phyloP scores from a whole-genome alignment of 1,284 basidiomycete species.

The Trichosporon faecale region DNA sequence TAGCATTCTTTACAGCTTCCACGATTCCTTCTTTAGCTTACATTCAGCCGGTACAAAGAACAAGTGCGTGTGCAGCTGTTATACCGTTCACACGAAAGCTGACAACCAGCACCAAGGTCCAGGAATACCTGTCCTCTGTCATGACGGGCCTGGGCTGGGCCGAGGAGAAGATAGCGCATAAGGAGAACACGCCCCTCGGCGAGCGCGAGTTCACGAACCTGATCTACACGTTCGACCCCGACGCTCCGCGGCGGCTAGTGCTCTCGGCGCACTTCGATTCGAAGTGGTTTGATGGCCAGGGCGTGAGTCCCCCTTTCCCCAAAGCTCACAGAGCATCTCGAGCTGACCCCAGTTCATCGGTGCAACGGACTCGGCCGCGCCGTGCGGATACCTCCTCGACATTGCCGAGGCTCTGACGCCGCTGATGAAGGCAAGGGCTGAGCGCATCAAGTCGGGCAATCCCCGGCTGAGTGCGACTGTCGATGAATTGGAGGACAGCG shows the following conservation, averaged over 20 bases:
- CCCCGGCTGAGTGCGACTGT: constrained; percentile 37
- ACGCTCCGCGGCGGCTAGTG: constrained; percentile 76
- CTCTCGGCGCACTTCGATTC: constrained; percentile 93
- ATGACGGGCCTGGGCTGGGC: constrained; percentile 76
- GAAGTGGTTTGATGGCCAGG: constrained; percentile 69
- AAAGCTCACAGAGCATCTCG: not conserved
- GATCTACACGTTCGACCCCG: constrained; percentile 87
- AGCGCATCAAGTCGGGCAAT: constrained; percentile 56
- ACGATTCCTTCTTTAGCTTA: constrained; percentile 11
- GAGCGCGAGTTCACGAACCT: constrained; percentile 80
- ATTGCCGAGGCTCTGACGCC: constrained; percentile 74
- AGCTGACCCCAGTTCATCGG: constrained; percentile 72
- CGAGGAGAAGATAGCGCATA: constrained; percentile 62
- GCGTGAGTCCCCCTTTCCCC: constrained; percentile 9
- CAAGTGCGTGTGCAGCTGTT: constrained; percentile 33
- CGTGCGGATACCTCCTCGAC: constrained; percentile 90
- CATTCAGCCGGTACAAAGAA: constrained; percentile 46
- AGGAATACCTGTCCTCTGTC: constrained; percentile 68
- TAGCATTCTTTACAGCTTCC: constrained; percentile 23
- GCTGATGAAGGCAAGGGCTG: constrained; percentile 64
- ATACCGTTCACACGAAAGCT: not conserved
- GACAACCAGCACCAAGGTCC: constrained; percentile 66
- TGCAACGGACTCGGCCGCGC: constrained; percentile 94
- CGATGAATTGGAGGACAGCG: constrained; percentile 71
- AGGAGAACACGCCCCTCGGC: constrained; percentile 78